These are phyloP conservation scores for Cavenderia fasciculata DNA, from an alignment of 78 protist genomes.

Conservation along the genomic window DNA sequence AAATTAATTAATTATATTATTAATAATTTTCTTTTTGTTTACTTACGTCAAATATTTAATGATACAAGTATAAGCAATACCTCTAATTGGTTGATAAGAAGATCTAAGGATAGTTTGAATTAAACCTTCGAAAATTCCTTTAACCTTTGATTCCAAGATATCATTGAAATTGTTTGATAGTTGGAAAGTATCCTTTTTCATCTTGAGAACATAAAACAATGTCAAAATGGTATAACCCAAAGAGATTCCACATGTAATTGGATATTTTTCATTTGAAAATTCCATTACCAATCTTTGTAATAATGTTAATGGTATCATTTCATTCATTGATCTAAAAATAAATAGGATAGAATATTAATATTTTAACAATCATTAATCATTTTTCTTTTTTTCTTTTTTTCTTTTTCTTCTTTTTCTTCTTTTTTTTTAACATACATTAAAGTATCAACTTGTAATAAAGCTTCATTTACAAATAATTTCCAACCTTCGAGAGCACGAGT, in stretches of 20 bases:
- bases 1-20: too few relatives aligned
- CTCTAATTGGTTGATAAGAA: constrained; percentile 61
- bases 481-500: constrained; percentile 43
- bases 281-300: constrained; percentile 29
- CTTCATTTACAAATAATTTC: constrained; percentile 25
- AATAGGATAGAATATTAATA: too few relatives aligned
- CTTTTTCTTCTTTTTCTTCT: too few relatives aligned
- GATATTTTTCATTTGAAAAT: constrained; percentile 35
- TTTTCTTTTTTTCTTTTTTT: too few relatives aligned
- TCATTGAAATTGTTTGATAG: neutral
- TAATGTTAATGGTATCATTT: neutral
- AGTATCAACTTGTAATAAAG: neutral
- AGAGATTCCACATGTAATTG: constrained; percentile 5
- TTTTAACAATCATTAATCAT: too few relatives aligned
- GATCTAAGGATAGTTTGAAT: constrained; percentile 38
- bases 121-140: constrained; percentile 47
- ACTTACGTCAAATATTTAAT: constrained; percentile 47
- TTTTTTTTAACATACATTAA: too few relatives aligned
- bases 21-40: too few relatives aligned
- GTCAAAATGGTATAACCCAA: constrained; percentile 34
- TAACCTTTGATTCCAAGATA: constrained; percentile 32
- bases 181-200: constrained; percentile 14
- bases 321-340: constrained; percentile 29
- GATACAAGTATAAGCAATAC: constrained; percentile 45
- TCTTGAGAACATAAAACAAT: constrained; percentile 12